Evolutionary conservation across 2,329 filamentous ascomycete genomes (phyloP).

Genomic region (Trichoderma oligosporum): DNA sequence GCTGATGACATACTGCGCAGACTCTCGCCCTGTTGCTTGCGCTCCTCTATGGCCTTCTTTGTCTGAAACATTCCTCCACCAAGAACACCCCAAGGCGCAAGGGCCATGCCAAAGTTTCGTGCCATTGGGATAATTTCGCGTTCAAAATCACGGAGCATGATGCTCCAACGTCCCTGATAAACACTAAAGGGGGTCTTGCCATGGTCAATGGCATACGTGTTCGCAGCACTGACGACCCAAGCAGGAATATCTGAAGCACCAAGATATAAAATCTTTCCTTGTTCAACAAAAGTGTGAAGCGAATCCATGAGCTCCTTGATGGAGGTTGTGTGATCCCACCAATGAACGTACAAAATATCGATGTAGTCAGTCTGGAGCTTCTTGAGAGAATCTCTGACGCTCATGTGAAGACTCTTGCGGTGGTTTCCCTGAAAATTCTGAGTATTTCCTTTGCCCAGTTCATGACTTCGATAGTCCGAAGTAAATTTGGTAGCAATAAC

Average conservation of each 20-base stretch:
- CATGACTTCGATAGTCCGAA: constrained; percentile 34
- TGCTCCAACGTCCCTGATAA: constrained; percentile 33
- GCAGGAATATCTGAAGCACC: constrained; percentile 31
- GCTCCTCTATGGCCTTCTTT: not conserved
- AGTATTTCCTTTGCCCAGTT: constrained; percentile 14
- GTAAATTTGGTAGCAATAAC: constrained; percentile 50
- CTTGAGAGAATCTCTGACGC: constrained; percentile 37
- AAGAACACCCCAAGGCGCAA: constrained; percentile 43
- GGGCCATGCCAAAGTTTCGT: constrained; percentile 35
- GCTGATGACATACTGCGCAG: not conserved
- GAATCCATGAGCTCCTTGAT: constrained; percentile 30
- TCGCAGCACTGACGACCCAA: constrained; percentile 32
- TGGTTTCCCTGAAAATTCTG: constrained; percentile 41
- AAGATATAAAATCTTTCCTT: constrained; percentile 31
- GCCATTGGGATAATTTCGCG: constrained; percentile 34
- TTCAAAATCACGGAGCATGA: constrained; percentile 29
- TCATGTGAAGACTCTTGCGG: constrained; percentile 35
- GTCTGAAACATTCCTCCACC: constrained; percentile 35
- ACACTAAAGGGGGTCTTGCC: constrained; percentile 28
- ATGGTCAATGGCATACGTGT: constrained; percentile 24
- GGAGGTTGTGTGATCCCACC: constrained; percentile 28
- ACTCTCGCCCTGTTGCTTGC: not conserved
- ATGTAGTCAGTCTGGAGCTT: constrained; percentile 39
- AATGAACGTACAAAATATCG: constrained; percentile 25
- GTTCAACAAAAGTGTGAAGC: constrained; percentile 26